Evolutionary conservation across 2,329 filamentous ascomycete species (phyloP).

Genomic region (Trichophyton verrucosum): DNA sequence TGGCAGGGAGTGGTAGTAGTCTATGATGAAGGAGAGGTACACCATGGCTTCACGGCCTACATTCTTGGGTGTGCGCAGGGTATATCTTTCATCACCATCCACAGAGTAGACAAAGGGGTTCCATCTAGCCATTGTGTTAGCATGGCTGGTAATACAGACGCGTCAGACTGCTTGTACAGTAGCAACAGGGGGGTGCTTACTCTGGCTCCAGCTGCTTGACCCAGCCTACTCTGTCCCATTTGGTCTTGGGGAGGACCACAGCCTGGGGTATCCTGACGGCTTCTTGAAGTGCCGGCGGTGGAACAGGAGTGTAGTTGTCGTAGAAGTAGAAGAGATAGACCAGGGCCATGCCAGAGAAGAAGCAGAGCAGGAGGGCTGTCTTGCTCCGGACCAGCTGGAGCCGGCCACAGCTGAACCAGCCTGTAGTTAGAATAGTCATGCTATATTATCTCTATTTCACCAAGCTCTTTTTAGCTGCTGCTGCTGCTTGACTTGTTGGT

Average conservation of each 20-base stretch:
- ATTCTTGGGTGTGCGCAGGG: conserved; percentile 5
- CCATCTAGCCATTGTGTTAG: conserved; percentile 1
- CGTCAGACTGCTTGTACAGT: neutral
- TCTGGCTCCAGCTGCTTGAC: conserved; percentile 5
- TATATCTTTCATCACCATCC: conserved; percentile 7
- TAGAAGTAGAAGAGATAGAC: neutral
- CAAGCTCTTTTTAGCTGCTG: too few species aligned
- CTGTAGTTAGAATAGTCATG: neutral
- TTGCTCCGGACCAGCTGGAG: neutral
- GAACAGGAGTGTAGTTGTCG: neutral
- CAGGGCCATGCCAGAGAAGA: neutral
- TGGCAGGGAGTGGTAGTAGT: conserved; percentile 31
- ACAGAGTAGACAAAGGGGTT: conserved; percentile 9
- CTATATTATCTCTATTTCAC: neutral
- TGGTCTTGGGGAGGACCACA: conserved; percentile 7
- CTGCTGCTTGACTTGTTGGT: neutral
- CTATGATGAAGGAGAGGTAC: conserved; percentile 23
- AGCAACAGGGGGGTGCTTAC: neutral
- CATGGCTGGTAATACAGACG: neutral
- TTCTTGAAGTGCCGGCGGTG: neutral
- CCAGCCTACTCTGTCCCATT: conserved; percentile 8
- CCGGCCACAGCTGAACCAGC: neutral
- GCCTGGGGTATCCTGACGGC: neutral
- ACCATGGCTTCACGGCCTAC: conserved; percentile 9
- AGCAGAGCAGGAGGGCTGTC: neutral